Percentiles rank a stretch among this genome's conserved stretches.
Evolutionary conservation across 108 stramenopile genomes (phyloP).

Genomic region (Skeletonema menzelii): DNA sequence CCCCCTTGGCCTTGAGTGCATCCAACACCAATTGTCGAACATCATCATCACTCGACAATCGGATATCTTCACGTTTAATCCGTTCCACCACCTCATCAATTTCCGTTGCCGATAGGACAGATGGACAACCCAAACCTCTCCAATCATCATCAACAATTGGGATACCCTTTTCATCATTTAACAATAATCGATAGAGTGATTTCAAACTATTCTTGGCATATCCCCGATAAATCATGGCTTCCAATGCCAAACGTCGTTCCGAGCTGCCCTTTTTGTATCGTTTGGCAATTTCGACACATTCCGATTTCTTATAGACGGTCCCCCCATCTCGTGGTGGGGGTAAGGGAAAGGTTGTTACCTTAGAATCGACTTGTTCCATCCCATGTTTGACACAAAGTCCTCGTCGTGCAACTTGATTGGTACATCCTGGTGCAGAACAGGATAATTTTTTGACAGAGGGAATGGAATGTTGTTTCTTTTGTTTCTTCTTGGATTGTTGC

Average conservation of each 20-base stretch:
- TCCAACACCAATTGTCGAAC: background rate
- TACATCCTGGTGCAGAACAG: background rate
- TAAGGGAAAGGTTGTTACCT: background rate
- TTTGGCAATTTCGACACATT: conserved; percentile 3
- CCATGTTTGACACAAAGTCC: background rate
- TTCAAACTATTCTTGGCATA: conserved; percentile 5
- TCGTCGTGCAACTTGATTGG: background rate
- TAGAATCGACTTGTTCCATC: background rate
- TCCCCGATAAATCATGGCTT: conserved; percentile 1
- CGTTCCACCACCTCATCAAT: conserved; percentile 8
- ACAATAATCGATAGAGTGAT: background rate
- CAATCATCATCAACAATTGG: background rate
- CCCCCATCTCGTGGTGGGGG: conserved; percentile 7
- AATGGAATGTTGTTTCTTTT: background rate
- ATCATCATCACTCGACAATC: background rate
- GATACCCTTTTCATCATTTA: conserved; percentile 1
- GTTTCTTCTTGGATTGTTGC: background rate
- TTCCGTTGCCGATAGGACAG: background rate
- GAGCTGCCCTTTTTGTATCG: conserved; percentile 1
- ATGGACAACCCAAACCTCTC: background rate
- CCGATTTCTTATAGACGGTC: conserved; percentile 1
- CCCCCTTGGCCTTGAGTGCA: background rate
- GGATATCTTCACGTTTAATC: background rate
- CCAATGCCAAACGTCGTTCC: background rate
- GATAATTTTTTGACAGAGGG: too few species aligned